Evolutionary conservation across 2,329 filamentous ascomycete genomes (phyloP), one percentile per base, ranked within the genome.

Genomic region (Clonostachys solani): DNA sequence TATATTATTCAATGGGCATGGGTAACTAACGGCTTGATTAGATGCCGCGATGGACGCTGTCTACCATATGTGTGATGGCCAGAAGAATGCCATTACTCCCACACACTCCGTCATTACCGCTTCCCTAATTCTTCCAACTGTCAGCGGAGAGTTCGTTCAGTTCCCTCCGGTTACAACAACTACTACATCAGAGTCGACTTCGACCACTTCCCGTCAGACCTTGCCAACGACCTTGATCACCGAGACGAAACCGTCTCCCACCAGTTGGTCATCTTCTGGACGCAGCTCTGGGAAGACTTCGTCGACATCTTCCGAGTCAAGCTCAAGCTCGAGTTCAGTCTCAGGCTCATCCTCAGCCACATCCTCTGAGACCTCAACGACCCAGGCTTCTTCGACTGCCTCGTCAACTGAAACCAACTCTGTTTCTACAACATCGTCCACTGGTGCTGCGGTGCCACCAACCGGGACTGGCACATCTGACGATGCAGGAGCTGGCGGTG

Each of bases 41-140:
- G 17, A n/a, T 40, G 13, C 37, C 23, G 9, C 23, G 33, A 70
- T 75, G 4, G 66, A 77, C 46, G 67, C 65, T 49, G 80, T 78
- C n/a, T 78, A 77, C 53, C 58, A 64, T 18, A 81, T 89, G 67
- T 90, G 86, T 56, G 59, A 63, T 37, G 71, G 67, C 5, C 62
- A 80, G 49, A 56, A 63, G 4, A 65, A 64, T 44, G 80, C 82
- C 6, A 65, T 78, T 33, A 64, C 70, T n/a, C 77, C 77, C 46
- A 86, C 82, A 6, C 80, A 84, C 58, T 60, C 66, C 17, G 75
- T 75, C 18, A 73, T 86, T 44, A 77, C 78, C 29, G 81, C 80
- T 18, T 84, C 81, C 0, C 56, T 84, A 23, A 60, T 78, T 37
- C 52, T 63, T 42, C 62, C 60, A 5, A 56, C 63, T 6, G 50